Percentiles rank a stretch among this genome's conserved stretches.
phyloP scores from a whole-genome alignment of 305 asterid genomes.

The Solanum hybrid region DNA sequence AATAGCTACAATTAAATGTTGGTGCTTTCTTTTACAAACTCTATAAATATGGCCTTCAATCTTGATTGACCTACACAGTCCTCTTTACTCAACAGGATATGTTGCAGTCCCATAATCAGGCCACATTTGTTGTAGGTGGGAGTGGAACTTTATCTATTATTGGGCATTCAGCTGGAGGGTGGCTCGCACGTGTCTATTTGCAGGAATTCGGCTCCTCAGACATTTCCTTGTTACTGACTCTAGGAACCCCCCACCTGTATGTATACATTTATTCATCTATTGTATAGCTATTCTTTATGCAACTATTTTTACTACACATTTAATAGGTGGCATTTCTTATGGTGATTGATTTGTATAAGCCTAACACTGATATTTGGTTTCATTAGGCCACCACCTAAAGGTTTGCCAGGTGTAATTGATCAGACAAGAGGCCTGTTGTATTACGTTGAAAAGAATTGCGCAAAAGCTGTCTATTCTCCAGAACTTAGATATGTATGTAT shows the following conservation, averaged over 20 bases:
- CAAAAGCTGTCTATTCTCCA: constrained; percentile 74
- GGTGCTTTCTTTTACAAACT: neutral
- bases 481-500: constrained; percentile 81
- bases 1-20: neutral
- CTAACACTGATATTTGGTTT: neutral
- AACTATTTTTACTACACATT: neutral
- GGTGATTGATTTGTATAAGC: neutral
- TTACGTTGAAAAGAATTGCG: constrained; percentile 70
- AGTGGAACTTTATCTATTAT: constrained; percentile 57
- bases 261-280: constrained; percentile 1
- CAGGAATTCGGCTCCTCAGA: constrained; percentile 64
- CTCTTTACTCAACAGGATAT: constrained; percentile 13
- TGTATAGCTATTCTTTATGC: neutral
- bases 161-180: constrained; percentile 98
- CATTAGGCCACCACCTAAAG: constrained; percentile 75
- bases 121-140: constrained; percentile 49
- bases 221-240: constrained; percentile 62
- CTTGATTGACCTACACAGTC: constrained; percentile 3
- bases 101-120: constrained; percentile 24
- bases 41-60: neutral
- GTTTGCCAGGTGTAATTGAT: constrained; percentile 80
- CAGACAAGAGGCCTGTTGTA: constrained; percentile 92
- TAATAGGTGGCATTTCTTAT: neutral
- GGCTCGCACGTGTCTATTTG: constrained; percentile 88
- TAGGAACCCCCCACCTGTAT: constrained; percentile 95